phyloP scores from a whole-genome alignment of 2,329 filamentous ascomycete species.

The Teratosphaeria zuluensis region DNA sequence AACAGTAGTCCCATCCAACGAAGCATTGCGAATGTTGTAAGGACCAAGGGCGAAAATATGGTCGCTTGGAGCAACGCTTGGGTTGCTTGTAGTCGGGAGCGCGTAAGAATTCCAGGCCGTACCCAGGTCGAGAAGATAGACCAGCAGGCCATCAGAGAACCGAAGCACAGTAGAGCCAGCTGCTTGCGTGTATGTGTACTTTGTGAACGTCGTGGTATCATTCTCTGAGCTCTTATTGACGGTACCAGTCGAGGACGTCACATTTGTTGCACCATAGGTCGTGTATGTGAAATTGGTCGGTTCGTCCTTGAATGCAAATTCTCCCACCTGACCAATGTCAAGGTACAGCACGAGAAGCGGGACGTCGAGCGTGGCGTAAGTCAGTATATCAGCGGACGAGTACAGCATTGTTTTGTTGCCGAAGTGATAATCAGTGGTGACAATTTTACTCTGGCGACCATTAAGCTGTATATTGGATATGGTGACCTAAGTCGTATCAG shows the following conservation, averaged over 20 bases:
- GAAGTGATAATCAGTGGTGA: slow-evolving; percentile 50
- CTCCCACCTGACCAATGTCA: slow-evolving; percentile 29
- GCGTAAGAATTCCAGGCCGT: slow-evolving; percentile 31
- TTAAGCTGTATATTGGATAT: slow-evolving; percentile 48
- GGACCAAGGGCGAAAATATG: slow-evolving; percentile 32
- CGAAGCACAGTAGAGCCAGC: slow-evolving; percentile 22
- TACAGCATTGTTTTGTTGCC: slow-evolving; percentile 44
- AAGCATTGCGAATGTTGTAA: slow-evolving; percentile 29
- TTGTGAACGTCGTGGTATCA: slow-evolving; percentile 3
- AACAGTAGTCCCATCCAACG: slow-evolving; percentile 16
- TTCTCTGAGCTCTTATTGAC: background rate
- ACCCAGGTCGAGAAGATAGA: slow-evolving; percentile 28
- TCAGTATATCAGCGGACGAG: slow-evolving; percentile 47
- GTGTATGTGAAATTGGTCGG: slow-evolving; percentile 1
- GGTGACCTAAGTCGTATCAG: slow-evolving; percentile 25
- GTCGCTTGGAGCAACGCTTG: slow-evolving; percentile 28
- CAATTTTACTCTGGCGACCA: slow-evolving; percentile 53
- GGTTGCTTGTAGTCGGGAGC: slow-evolving; percentile 28
- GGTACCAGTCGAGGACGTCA: slow-evolving; percentile 2
- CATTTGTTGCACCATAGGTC: slow-evolving; percentile 6
- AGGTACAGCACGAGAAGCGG: slow-evolving; percentile 30
- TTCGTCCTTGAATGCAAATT: slow-evolving; percentile 29
- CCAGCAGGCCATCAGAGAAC: slow-evolving; percentile 28
- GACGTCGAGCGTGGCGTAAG: slow-evolving; percentile 29
- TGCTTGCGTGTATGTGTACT: slow-evolving; percentile 10